Base-by-base conservation (phyloP, 495 filamentous ascomycete species). In the Xylaria venustula region DNA sequence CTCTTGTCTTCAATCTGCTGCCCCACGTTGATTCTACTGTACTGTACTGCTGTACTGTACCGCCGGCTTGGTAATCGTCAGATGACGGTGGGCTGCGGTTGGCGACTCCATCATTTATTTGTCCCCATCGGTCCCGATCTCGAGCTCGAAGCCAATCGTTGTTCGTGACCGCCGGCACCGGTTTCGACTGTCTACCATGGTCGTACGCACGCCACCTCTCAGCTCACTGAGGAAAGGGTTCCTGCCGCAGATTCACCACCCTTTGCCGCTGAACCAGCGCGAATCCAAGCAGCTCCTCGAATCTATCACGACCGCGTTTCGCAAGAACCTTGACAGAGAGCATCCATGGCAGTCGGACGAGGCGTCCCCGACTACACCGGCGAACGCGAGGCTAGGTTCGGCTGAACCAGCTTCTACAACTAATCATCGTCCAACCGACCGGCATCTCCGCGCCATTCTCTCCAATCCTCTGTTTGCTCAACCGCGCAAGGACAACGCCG, bases 231-330 rank as follows among this genome's bases (percentile, higher is more conserved):
- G 75, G 62, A 67, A 66, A 70, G 51, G 86, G 62, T 79, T 81
- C 46, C 56, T 71, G 20, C 72, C 83, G 2, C 87, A 85, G 64
- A 81, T 93, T 46, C 87, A 93, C 65, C 87, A 83, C 17, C 89
- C 88, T 19, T 78, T 90, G 2, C 87, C 88, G 2, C 77, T 91
- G 20, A 84, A 77, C 49, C 76, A 76, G 7, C 83, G 81, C 64
- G 85, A 92, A 62, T 87, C 88, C 28, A 78, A 87, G 63, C 82
- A 86, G 61, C 79, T 95, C 1, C 85, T 92, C 55, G 77, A 82
- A 25, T 78, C 83, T 54, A 82, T 95, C 60, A 92, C 88, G 17
- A 77, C 79, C 4, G 92, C 89, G n/a, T 95, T 95, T 73, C 85
- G 87, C 55, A 75, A 81, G 37, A 87, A 90, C 34, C 80, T 95